These are phyloP conservation scores for Zygosaccharomyces gambellarensis DNA, from an alignment of 805 yeast genomes.

Conservation along the genomic window DNA sequence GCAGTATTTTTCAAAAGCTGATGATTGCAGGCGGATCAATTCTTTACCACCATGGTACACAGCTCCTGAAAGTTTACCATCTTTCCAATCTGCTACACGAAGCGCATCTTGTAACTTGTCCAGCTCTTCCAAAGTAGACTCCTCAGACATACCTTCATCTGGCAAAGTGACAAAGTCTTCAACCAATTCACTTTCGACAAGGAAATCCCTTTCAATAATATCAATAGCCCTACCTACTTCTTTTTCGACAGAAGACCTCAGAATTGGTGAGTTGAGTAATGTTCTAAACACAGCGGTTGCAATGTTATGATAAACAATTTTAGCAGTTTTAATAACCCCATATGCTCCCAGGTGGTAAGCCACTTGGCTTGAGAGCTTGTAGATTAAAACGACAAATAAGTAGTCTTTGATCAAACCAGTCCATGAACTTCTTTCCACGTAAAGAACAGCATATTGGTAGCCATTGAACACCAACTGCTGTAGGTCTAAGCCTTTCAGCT, in stretches of 20 bases:
- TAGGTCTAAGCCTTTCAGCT: constrained; percentile 1
- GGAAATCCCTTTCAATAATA: constrained; percentile 52
- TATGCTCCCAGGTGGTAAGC: constrained; percentile 33
- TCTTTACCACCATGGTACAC: constrained; percentile 95
- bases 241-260: constrained; percentile 51
- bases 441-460: neutral
- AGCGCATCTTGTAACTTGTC: constrained; percentile 42
- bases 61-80: constrained; percentile 88
- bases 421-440: constrained; percentile 9
- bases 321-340: constrained; percentile 37
- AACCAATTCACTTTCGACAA: constrained; percentile 48
- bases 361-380: constrained; percentile 9
- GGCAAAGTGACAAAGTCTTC: constrained; percentile 53
- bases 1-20: constrained; percentile 69
- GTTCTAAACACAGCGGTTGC: constrained; percentile 30
- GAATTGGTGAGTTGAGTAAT: constrained; percentile 46
- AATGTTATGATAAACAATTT: constrained; percentile 14
- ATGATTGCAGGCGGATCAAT: constrained; percentile 64
- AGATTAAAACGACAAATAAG: constrained; percentile 18
- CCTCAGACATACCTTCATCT: constrained; percentile 46
- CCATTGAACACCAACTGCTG: neutral
- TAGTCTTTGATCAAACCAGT: constrained; percentile 23
- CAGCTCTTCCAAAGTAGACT: constrained; percentile 47
- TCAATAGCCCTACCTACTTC: constrained; percentile 49
- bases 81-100: constrained; percentile 73